Base-by-base conservation (phyloP, 106 monocot species). In the Dioscorea zingiberensis region DNA sequence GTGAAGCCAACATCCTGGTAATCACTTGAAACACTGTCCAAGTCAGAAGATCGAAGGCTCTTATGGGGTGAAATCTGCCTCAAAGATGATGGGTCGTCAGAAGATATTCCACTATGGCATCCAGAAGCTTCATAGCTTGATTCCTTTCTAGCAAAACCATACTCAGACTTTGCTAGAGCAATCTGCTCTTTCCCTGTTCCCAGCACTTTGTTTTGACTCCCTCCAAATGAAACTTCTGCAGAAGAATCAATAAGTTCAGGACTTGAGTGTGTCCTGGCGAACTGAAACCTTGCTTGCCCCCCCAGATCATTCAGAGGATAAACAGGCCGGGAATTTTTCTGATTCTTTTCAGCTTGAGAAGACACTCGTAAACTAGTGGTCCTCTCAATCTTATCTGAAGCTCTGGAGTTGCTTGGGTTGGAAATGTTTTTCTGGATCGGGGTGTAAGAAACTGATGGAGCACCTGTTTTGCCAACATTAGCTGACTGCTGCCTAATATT, bases 201-300 rank as follows among this genome's bases (percentile, higher is more conserved):
- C 44, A 64, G 26, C 21, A 71, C 61, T 73, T 63, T 68, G 54
- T n/a, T 65, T 47, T 18, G 80, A 53, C 73, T 79, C n/a, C 60
- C 73, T 57, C 47, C 60, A 71, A 75, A 67, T 3, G 69, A 66
- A 55, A 66, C 57, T 8, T 75, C 78, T 18, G 63, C 22, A 57
- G 84, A 77, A 53, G 89, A 24, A 49, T 79, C 82, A 23, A 78
- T 81, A 54, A 95, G 71, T 27, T 85, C 87, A 48, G 95, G 91
- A 70, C 87, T 95, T 17, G 95, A 95, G 16, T 59, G 85, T 25
- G 91, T 88, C 74, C 95, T 85, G 38, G 76, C 72, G 73, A 95
- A 87, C 9, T 75, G 80, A 60, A 76, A 81, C 58, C 76, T 93
- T 16, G 29, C 66, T 24, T 70, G 69, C 29, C 69, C 74, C 71